Evolutionary conservation across 441 rosid species (phyloP), one percentile per base, ranked within the genome.

Genomic region (Jatropha multifida): DNA sequence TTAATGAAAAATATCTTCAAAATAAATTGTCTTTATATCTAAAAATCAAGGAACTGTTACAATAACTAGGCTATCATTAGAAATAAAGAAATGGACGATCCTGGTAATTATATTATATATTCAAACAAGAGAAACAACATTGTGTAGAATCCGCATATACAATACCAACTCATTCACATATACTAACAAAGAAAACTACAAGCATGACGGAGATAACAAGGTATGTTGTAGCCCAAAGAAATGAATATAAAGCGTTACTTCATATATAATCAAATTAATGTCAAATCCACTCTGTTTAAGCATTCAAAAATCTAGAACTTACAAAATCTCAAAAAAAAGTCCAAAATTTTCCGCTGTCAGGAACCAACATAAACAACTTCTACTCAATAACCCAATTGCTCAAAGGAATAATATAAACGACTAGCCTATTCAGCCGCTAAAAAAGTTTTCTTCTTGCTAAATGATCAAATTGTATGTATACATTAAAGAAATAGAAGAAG

Each of bases 151-250:
- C 74, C 64, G 60, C 68, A 71, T 70, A 73, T 62, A 61, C 63
- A 37, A 59, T 40, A 49, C 76, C 78, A 61, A 26, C 60, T 17
- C 66, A 44, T 54, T 38, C 61, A 68, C 37, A 64, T 67, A 52
- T 5, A 65, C 18, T 56, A 80, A 56, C 49, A 79, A 77, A 73
- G 71, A 76, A 76, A 74, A 79, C 70, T 78, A 82, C 76, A 82
- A 81, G 73, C 80, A 81, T 79, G 69, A 71, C 83, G 81, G 77
- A 65, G 38, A 79, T 72, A 54, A 68, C 77, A 84, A 81, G 86
- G 76, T 58, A 42, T 3, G 4, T 56, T 32, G 42, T n/a, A 0
- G 64, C 70, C 77, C 68, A 70, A 65, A 63, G 9, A 69, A 76
- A 65, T 71, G 66, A 82, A 68, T 18, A 65, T 14, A 63, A 74